Percentiles rank a stretch among this genome's conserved stretches.
phyloP scores from a whole-genome alignment of 2,329 filamentous ascomycete species.

The Ceratocystis lukuohia region DNA sequence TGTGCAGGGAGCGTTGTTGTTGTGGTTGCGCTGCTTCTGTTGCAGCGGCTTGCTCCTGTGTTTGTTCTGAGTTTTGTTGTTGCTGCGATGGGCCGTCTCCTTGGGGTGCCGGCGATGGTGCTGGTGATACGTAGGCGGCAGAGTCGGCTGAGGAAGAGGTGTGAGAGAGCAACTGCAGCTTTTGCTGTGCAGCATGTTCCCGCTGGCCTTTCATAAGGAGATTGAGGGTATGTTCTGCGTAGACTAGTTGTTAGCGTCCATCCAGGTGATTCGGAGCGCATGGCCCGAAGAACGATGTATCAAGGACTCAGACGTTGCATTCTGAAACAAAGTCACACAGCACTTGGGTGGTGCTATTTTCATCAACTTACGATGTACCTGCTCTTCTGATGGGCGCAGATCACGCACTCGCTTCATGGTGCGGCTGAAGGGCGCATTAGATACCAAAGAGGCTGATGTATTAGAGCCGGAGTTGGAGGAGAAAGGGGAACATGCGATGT shows the following conservation, averaged over 20 bases:
- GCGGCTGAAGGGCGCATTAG: slow-evolving; percentile 29
- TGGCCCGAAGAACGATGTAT: too few relatives aligned
- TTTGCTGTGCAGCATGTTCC: slow-evolving; percentile 18
- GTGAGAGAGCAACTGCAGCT: not conserved
- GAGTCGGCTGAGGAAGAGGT: not conserved
- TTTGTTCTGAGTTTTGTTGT: not conserved
- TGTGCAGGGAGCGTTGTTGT: slow-evolving; percentile 42
- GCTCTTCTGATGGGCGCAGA: slow-evolving; percentile 41
- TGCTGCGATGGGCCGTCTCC: not conserved
- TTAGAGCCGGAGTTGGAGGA: not conserved
- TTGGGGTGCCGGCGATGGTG: slow-evolving; percentile 15
- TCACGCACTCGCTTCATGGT: slow-evolving; percentile 50
- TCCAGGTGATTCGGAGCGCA: not conserved
- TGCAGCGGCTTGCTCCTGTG: not conserved
- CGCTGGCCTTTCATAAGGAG: slow-evolving; percentile 46
- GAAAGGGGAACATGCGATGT: not conserved
- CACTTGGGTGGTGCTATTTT: not conserved
- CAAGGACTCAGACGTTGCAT: not conserved
- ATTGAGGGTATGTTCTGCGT: slow-evolving; percentile 41
- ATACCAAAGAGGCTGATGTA: slow-evolving; percentile 15
- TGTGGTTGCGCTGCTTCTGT: not conserved
- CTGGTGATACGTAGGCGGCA: slow-evolving; percentile 11
- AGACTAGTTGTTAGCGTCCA: slow-evolving; percentile 19
- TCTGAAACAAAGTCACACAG: not conserved
- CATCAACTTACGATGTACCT: slow-evolving; percentile 39